Base-by-base conservation (phyloP, 2,329 filamentous ascomycete genomes). In the Sphaceloma murrayae region DNA sequence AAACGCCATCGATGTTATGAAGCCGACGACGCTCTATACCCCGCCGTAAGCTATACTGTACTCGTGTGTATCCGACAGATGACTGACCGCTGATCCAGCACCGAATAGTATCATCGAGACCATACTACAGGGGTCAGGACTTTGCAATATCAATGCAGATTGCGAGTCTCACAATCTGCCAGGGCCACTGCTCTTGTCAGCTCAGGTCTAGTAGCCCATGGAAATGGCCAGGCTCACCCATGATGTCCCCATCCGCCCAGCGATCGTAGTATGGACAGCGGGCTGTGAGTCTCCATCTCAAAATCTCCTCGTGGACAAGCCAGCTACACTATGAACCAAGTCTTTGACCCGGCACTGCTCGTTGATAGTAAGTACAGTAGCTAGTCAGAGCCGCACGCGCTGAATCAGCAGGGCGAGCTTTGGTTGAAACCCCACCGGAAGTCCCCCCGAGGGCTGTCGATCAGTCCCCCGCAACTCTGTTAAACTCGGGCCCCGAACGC, bases 231-330 rank as follows among this genome's bases (percentile, higher is more conserved):
- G 3, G 9, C 16, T 7, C 14, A 24, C 34, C 18, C 17, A 22
- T 21, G 19, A 38, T 38, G 34, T 10, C 34, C 34, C 34, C 17
- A 38, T 10, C 34, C 34, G 8, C 34, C 34, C 3, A 38, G 34
- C 22, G 22, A 38, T 13, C 34, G n/a, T n/a, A n/a, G n/a, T n/a
- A n/a, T n/a, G n/a, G n/a, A n/a, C n/a, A n/a, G n/a, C n/a, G n/a
- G n/a, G n/a, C n/a, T n/a, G n/a, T n/a, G n/a, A n/a, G n/a, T n/a
- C n/a, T n/a, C n/a, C n/a, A n/a, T n/a, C n/a, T n/a, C n/a, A n/a
- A n/a, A n/a, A n/a, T n/a, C n/a, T n/a, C n/a, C n/a, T n/a, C n/a
- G n/a, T n/a, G n/a, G n/a, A n/a, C n/a, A n/a, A n/a, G n/a, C n/a
- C n/a, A n/a, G n/a, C n/a, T n/a, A n/a, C n/a, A n/a, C n/a, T n/a